A percentile compares a stretch with the other conserved stretches of the same genome.
Evolutionary conservation across 805 yeast species (phyloP).

Genomic region (Ogataea haglerorum): DNA sequence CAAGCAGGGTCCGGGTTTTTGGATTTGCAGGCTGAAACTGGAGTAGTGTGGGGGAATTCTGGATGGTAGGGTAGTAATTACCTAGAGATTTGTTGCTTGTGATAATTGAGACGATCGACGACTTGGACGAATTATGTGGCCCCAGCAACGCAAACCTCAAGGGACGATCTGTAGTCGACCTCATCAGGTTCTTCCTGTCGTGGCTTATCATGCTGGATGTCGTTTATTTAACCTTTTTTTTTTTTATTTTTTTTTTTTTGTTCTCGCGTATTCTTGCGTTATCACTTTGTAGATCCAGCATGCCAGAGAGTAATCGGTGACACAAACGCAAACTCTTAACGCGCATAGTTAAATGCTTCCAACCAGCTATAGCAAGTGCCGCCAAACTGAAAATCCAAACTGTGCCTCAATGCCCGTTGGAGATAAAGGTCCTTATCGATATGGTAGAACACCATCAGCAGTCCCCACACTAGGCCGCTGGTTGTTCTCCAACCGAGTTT

Average conservation of each 20-base stretch:
- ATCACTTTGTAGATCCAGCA: too few species aligned
- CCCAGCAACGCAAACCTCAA: constrained; percentile 32
- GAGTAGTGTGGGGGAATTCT: constrained; percentile 55
- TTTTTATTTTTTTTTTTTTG: constrained; percentile 1
- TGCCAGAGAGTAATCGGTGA: too few species aligned
- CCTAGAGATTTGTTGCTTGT: constrained; percentile 40
- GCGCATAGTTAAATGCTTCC: constrained; percentile 28
- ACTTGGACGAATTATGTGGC: constrained; percentile 31
- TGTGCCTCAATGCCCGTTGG: constrained; percentile 61
- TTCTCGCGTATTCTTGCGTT: not conserved
- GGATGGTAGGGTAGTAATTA: constrained; percentile 72
- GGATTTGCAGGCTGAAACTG: constrained; percentile 45
- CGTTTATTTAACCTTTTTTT: not conserved
- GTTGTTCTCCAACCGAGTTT: constrained; percentile 51
- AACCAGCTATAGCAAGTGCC: constrained; percentile 41
- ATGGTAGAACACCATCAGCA: constrained; percentile 68
- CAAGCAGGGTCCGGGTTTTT: constrained; percentile 42
- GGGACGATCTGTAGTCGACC: constrained; percentile 30
- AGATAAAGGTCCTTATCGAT: constrained; percentile 53
- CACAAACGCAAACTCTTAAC: not conserved
- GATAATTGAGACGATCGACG: constrained; percentile 31
- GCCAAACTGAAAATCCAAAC: constrained; percentile 71
- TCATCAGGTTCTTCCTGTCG: constrained; percentile 22
- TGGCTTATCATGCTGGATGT: constrained; percentile 2
- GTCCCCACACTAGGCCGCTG: constrained; percentile 68